Base-by-base conservation (phyloP, 208 protist species). In the Endotrypanum monterogeii region DNA sequence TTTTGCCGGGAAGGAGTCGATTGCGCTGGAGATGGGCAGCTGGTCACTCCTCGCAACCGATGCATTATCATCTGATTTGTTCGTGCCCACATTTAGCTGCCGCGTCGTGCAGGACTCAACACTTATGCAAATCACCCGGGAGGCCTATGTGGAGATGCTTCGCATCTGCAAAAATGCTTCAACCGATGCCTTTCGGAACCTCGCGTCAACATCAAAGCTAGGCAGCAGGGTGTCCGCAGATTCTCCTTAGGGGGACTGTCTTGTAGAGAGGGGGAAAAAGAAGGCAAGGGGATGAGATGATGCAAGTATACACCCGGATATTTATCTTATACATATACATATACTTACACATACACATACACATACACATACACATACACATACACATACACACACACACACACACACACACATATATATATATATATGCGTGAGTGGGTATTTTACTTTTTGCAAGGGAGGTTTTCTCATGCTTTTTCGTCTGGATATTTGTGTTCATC, bases 1-100 rank as follows among this genome's bases (percentile, higher is more conserved):
- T 5, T 96, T 97, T 77, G 89, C 89, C 2, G 93, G 91, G 18
- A 88, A 90, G 66, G 92, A 95, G 72, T 88, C 84, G 30, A 93
- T 97, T 28, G 80, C 84, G 61, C 67, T 97, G 25, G 90, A 97
- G 86, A 83, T 95, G 74, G 78, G 86, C 65, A 94, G 89, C 73
- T 97, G 93, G 91, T 97, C 93, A 20, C 32, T 94, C 9, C 63
- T 97, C 39, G 93, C 89, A 51, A 60, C 72, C 32, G 91, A 95
- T 32, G 90, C 89, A 3, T 75, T 97, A 7, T 78, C 79, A 30
- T 80, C 71, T 30, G 82, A 91, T 28, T 37, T 85, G 30, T 95
- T 92, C 63, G 78, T 94, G 25, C 93, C 93, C 30, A 89, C 78
- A 3, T 97, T 97, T 80, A 94, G 88, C 80, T 97, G 93, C 73